A percentile compares a stretch with the other conserved stretches of the same genome.
These are phyloP conservation scores for Paramecium biaurelia DNA, from an alignment of 73 alveolate genomes.

Conservation along the genomic window DNA sequence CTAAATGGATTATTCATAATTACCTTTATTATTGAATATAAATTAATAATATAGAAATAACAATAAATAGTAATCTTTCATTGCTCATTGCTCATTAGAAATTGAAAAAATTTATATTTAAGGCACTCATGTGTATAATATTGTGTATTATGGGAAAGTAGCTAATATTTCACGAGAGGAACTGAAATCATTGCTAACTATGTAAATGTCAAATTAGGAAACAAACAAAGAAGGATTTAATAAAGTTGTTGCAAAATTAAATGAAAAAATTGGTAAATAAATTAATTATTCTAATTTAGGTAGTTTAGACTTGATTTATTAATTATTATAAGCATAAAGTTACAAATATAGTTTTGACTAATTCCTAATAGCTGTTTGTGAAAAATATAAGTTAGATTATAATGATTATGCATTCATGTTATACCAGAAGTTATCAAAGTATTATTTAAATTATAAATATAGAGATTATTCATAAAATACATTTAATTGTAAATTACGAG, in stretches of 20 bases:
- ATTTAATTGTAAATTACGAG: background rate
- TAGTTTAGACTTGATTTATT: background rate
- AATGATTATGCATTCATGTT: background rate
- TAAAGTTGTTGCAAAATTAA: background rate
- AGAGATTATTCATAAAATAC: background rate
- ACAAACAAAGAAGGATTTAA: background rate
- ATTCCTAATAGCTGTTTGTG: background rate
- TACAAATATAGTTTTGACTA: background rate
- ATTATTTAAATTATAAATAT: background rate
- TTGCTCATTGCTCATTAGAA: constrained; percentile 7
- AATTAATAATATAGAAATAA: background rate
- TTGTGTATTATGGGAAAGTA: background rate
- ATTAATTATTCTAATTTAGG: background rate
- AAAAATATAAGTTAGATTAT: background rate
- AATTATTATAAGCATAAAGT: background rate
- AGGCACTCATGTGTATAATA: background rate
- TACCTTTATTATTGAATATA: background rate
- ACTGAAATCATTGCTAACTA: background rate
- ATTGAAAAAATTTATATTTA: background rate
- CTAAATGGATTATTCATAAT: background rate
- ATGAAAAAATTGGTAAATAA: background rate
- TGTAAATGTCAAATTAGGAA: background rate
- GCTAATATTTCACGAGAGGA: background rate
- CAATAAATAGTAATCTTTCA: background rate
- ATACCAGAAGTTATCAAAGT: background rate